A percentile compares a stretch with the other conserved stretches of the same genome.
Evolutionary conservation across 257 asterid species (phyloP).

Genomic region (Nicotiana sylvestris): DNA sequence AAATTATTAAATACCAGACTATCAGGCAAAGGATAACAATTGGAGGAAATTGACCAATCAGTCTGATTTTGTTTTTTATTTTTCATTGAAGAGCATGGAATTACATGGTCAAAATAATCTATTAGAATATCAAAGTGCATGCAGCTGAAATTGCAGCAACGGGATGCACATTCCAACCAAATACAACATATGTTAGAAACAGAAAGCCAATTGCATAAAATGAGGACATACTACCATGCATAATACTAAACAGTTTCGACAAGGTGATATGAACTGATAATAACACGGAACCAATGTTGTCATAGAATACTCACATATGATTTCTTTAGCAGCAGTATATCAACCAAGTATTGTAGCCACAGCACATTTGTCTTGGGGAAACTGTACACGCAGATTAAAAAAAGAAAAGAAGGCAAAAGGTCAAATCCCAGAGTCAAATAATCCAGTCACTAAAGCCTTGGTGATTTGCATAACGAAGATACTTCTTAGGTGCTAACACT

Average conservation of each 20-base stretch:
- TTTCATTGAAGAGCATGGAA: neutral
- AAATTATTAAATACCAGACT: neutral
- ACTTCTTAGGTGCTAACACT: neutral
- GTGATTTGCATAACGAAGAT: neutral
- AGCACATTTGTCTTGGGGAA: constrained; percentile 89
- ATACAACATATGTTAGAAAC: neutral
- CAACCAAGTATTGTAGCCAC: constrained; percentile 90
- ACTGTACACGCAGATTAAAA: constrained; percentile 30
- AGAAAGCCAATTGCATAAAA: neutral
- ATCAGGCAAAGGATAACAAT: neutral
- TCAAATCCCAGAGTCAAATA: neutral
- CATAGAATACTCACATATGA: constrained; percentile 59
- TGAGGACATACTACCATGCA: neutral
- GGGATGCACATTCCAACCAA: neutral
- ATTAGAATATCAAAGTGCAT: neutral
- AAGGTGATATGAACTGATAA: neutral
- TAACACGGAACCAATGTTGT: neutral
- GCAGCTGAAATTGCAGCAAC: constrained; percentile 1
- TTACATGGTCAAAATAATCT: neutral
- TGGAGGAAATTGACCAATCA: neutral
- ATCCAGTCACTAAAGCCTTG: neutral
- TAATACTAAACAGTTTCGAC: neutral
- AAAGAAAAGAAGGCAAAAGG: neutral
- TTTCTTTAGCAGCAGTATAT: constrained; percentile 72
- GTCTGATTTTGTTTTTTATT: neutral